Percentiles rank a stretch among this genome's conserved stretches.
Conservation (phyloP, 306 rosid species). For the Rosa multiflora region DNA sequence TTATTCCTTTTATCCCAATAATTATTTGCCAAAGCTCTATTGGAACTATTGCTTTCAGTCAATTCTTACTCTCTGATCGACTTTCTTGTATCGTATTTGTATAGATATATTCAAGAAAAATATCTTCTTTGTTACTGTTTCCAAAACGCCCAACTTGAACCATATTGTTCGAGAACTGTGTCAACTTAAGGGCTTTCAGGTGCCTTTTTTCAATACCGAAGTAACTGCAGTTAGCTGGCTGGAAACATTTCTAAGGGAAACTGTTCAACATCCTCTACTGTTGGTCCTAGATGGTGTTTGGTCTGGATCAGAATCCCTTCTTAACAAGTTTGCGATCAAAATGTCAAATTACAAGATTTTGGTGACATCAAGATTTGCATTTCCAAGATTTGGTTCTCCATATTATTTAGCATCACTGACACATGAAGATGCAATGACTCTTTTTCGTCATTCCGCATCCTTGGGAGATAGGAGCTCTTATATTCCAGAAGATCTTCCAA, state of each 20-base stretch:
- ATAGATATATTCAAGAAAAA: conserved; percentile 43
- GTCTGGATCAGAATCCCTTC: conserved; percentile 17
- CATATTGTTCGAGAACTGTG: conserved; percentile 35
- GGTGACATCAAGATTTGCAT: conserved; percentile 10
- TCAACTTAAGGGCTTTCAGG: conserved; percentile 7
- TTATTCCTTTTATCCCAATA: no score
- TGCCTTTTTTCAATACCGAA: conserved; percentile 27
- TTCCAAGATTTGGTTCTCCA: conserved; percentile 30
- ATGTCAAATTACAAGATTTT: conserved; percentile 39
- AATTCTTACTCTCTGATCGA: no score
- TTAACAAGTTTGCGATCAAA: conserved; percentile 35
- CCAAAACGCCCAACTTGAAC: conserved; percentile 30
- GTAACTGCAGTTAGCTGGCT: conserved; percentile 25
- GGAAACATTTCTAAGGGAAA: conserved; percentile 8
- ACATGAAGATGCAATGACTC: conserved; percentile 34
- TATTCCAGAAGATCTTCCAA: conserved; percentile 26
- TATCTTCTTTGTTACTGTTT: conserved; percentile 39
- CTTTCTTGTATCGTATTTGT: neutral
- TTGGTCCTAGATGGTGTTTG: conserved; percentile 29
- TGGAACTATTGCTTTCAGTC: no score
- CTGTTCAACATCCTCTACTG: neutral
- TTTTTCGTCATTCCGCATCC: conserved; percentile 39
- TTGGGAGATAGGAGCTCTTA: conserved; percentile 25
- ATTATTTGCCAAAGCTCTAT: no score
- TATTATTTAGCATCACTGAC: conserved; percentile 36